Evolutionary conservation across 345 rosid species (phyloP).

Genomic region (Jatropha curcas): DNA sequence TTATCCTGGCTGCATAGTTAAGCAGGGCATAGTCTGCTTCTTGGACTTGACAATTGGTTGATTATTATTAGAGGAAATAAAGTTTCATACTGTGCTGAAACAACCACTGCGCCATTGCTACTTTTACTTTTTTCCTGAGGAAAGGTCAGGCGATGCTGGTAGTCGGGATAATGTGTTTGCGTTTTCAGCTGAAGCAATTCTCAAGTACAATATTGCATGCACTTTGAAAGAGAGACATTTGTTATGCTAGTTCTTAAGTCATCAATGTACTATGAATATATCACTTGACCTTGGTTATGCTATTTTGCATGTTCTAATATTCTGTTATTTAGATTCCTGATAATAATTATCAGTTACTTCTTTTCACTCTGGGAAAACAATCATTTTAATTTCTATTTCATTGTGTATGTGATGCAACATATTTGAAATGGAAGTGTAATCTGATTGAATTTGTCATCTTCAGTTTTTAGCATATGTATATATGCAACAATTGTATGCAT

Average conservation of each 20-base stretch:
- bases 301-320: not conserved
- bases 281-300: not conserved
- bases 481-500: not conserved
- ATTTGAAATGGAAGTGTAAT: not conserved
- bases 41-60: not conserved
- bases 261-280: not conserved
- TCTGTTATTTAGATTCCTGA: not conserved
- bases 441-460: not conserved
- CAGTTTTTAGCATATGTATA: not conserved
- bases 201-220: too few species aligned
- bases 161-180: not conserved
- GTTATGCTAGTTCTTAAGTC: conserved; percentile 1
- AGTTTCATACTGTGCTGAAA: not conserved
- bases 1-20: not conserved
- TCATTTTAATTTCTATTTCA: not conserved
- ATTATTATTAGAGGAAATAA: not conserved
- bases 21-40: not conserved
- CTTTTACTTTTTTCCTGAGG: too few species aligned
- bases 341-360: not conserved
- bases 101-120: not conserved
- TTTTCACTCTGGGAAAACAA: not conserved
- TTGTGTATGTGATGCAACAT: not conserved
- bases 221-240: not conserved
- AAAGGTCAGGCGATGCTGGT: not conserved
- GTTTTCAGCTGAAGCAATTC: not conserved